Base-by-base conservation (phyloP, 257 asterid genomes). In the Primulina huaijiensis region DNA sequence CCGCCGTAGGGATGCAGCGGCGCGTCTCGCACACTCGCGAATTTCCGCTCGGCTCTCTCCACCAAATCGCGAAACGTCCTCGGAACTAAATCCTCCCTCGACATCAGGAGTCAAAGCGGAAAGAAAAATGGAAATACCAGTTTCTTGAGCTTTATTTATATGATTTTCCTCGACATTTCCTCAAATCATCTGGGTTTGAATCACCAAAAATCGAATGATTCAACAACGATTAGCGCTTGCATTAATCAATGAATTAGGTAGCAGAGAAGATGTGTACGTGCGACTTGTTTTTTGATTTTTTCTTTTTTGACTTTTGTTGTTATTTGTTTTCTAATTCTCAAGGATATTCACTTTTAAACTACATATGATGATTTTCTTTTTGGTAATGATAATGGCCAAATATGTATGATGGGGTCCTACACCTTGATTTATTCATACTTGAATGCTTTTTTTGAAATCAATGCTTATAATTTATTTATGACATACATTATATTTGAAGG, bases 11-110 rank as follows among this genome's bases (percentile, higher is more conserved):
- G 90, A 74, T 85, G 90, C 83, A 85, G 78, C 53, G 99, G 99
- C 58, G 93, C 85, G 88, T 93, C 99, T 1, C 97, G 87, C 27
- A 93, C 95, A 72, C 97, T 89, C 64, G 93, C 90, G 77, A 87
- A 93, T 73, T 93, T 93, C 72, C 88, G 86, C 80, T 93, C 99
- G n/a, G 96, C 99, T 27, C 63, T 72, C 79, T 93, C 99, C 46
- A 78, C 91, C 29, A 86, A 76, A 23, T 84, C 77, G 60, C 94
- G 86, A 81, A 93, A 93, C 9, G 80, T 81, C 81, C 62, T 77
- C 27, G 87, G 75, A 12, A 82, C 84, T 37, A 70, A 77, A 35
- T 81, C 96, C 76, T 79, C 86, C 10, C 79, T 87, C 70, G 90
- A 87, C 92, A 90, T 86, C 63, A 11, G 7, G 59, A 66, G 8